Percentiles rank a stretch among this genome's conserved stretches.
Conservation (phyloP, 1,139 yeast species). For the Arxiozyma slooffiae region DNA sequence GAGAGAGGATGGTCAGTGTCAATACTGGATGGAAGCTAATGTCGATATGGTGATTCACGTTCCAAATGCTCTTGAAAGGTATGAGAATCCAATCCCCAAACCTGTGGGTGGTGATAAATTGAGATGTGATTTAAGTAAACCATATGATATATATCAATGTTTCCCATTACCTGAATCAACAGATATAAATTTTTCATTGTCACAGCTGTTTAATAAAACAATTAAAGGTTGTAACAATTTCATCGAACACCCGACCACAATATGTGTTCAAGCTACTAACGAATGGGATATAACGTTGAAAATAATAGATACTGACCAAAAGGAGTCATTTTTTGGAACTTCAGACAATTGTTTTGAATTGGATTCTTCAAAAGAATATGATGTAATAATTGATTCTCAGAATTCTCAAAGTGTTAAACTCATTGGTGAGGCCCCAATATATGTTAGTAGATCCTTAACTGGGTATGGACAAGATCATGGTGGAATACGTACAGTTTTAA, state of each 20-base stretch:
- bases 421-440: slow-evolving; percentile 49
- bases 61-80: slow-evolving; percentile 53
- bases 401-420: slow-evolving; percentile 34
- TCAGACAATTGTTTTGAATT: slow-evolving; percentile 33
- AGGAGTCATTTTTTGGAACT: slow-evolving; percentile 26
- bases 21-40: slow-evolving; percentile 53
- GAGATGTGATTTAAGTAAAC: slow-evolving; percentile 59
- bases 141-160: slow-evolving; percentile 55
- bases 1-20: slow-evolving; percentile 34
- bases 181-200: slow-evolving; percentile 45
- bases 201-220: slow-evolving; percentile 58
- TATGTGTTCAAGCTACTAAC: slow-evolving; percentile 39
- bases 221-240: slow-evolving; percentile 58
- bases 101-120: slow-evolving; percentile 62
- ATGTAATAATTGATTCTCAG: slow-evolving; percentile 35
- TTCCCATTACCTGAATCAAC: slow-evolving; percentile 60
- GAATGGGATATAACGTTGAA: slow-evolving; percentile 38
- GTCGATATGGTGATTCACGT: slow-evolving; percentile 69
- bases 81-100: slow-evolving; percentile 64
- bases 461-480: slow-evolving; percentile 90
- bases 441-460: slow-evolving; percentile 75
- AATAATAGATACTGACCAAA: slow-evolving; percentile 11
- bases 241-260: slow-evolving; percentile 33
- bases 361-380: slow-evolving; percentile 31
- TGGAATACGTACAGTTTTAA: slow-evolving; percentile 70